Conservation (phyloP, 2,329 filamentous ascomycete genomes). For the Penicillium sp. region DNA sequence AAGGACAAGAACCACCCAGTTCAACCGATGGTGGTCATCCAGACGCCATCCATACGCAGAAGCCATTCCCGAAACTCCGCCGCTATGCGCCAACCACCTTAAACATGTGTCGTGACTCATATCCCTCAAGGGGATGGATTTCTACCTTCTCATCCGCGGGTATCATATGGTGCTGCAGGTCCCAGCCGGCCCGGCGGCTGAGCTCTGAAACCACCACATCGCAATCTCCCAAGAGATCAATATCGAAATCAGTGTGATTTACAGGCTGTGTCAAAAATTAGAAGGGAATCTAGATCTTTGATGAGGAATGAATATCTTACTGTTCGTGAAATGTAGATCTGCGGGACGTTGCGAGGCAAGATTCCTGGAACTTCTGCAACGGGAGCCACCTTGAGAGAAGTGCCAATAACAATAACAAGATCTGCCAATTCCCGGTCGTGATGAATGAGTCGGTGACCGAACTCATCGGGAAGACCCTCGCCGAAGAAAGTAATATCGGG, state of each 20-base stretch:
- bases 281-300: neutral
- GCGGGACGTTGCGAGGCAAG: slow-evolving; percentile 71
- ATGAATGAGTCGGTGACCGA: slow-evolving; percentile 72
- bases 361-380: slow-evolving; percentile 86
- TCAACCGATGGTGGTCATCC: slow-evolving; percentile 1
- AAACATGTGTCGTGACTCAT: slow-evolving; percentile 42
- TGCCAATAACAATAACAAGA: slow-evolving; percentile 91
- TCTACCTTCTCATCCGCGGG: slow-evolving; percentile 59
- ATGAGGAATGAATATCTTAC: slow-evolving; percentile 35
- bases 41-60: slow-evolving; percentile 28
- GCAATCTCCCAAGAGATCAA: slow-evolving; percentile 92
- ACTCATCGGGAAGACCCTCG: slow-evolving; percentile 77
- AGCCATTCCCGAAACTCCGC: slow-evolving; percentile 29
- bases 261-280: slow-evolving; percentile 53
- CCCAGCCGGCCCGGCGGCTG: slow-evolving; percentile 74
- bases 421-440: slow-evolving; percentile 76
- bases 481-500: slow-evolving; percentile 98
- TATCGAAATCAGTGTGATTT: slow-evolving; percentile 87
- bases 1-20: slow-evolving; percentile 1
- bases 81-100: slow-evolving; percentile 37
- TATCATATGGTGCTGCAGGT: slow-evolving; percentile 75
- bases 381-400: slow-evolving; percentile 88
- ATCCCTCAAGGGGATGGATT: slow-evolving; percentile 48
- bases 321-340: slow-evolving; percentile 82
- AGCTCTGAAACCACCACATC: slow-evolving; percentile 85